A percentile compares a stretch with the other conserved stretches of the same genome.
phyloP scores from a whole-genome alignment of 116 monocot genomes.

The Dioscorea cayenensis region DNA sequence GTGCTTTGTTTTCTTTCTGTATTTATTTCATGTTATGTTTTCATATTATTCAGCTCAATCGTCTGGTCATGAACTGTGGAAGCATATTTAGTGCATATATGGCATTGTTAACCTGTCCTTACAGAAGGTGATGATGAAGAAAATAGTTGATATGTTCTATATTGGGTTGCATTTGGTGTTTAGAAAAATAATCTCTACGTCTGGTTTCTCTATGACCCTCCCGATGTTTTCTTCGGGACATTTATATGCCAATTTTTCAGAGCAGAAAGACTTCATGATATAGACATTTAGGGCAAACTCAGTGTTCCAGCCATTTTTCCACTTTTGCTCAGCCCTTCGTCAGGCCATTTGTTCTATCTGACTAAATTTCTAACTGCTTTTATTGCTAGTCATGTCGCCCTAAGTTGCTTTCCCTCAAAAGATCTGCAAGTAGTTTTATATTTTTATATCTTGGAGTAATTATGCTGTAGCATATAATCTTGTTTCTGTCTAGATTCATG shows the following conservation, averaged over 20 bases:
- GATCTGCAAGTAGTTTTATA: neutral
- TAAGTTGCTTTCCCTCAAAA: too few species aligned
- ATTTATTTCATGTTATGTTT: neutral
- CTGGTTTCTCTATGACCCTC: too few species aligned
- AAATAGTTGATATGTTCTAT: too few species aligned
- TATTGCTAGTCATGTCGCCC: too few species aligned
- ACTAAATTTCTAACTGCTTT: too few species aligned
- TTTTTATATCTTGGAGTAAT: neutral
- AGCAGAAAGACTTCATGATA: too few species aligned
- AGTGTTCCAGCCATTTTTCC: neutral
- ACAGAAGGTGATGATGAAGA: neutral
- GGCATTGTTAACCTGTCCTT: neutral
- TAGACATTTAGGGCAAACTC: neutral
- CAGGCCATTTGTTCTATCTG: too few species aligned
- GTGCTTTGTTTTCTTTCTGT: constrained; percentile 2
- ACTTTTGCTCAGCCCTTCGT: neutral
- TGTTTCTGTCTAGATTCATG: constrained; percentile 41
- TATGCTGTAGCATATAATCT: neutral
- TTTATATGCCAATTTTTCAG: too few species aligned
- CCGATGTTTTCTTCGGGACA: too few species aligned
- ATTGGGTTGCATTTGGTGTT: too few species aligned
- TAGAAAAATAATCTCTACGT: too few species aligned
- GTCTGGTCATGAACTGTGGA: neutral
- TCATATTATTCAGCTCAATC: neutral
- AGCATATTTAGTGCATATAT: neutral